Evolutionary conservation across 2,329 filamentous ascomycete species (phyloP).

Genomic region (Aureobasidium zeae): DNA sequence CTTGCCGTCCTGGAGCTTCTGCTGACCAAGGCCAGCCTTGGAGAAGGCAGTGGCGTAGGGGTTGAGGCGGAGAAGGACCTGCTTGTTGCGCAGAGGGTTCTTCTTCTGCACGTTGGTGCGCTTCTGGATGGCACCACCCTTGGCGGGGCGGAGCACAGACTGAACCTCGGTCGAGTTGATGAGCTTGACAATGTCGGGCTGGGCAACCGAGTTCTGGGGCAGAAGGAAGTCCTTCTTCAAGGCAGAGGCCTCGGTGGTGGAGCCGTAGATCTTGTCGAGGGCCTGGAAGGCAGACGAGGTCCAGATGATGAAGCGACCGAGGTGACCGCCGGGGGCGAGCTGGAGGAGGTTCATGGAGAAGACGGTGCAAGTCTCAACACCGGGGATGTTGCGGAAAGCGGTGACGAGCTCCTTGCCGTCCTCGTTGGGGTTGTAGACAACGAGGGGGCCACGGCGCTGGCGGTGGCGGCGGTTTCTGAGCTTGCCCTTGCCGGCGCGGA

Average conservation of each 20-base stretch:
- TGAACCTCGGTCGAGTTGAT: constrained; percentile 99
- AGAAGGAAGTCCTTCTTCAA: constrained; percentile 99
- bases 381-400: constrained; percentile 98
- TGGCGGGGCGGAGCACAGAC: constrained; percentile 84
- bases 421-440: constrained; percentile 92
- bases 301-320: constrained; percentile 99
- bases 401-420: constrained; percentile 90
- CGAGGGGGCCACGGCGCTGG: constrained; percentile 93
- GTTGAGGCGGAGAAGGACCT: constrained; percentile 97
- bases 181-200: constrained; percentile 91
- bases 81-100: constrained; percentile 99
- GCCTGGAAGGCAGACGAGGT: constrained; percentile 94
- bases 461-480: constrained; percentile 90
- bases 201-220: constrained; percentile 81
- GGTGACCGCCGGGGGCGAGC: constrained; percentile 96
- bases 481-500: constrained; percentile 98
- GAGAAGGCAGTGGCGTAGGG: constrained; percentile 88
- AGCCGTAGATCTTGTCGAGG: constrained; percentile 94
- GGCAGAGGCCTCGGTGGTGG: constrained; percentile 76
- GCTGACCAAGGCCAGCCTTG: constrained; percentile 72
- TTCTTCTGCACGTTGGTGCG: constrained; percentile 93
- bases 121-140: constrained; percentile 85
- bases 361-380: constrained; percentile 93
- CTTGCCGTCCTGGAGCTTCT: constrained; percentile 56
- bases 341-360: constrained; percentile 96